Conservation (phyloP, 2,329 filamentous ascomycete genomes). For the Ophiostoma perfectum region DNA sequence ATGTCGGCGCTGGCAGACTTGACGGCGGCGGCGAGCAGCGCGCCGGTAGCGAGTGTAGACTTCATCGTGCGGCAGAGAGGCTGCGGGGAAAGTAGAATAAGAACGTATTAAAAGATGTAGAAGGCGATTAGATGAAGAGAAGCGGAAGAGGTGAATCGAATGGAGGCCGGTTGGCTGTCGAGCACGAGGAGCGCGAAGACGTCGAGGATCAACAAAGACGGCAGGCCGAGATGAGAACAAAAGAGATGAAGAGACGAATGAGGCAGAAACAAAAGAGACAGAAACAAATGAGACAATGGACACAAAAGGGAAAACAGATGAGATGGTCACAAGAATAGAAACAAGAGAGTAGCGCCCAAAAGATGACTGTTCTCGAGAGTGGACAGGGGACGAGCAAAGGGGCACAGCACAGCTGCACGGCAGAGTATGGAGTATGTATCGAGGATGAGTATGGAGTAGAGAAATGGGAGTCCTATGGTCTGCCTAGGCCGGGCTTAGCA, state of each 20-base stretch:
- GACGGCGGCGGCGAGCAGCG: constrained; percentile 27
- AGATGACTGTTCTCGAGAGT: not conserved
- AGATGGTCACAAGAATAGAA: not conserved
- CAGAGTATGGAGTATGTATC: not conserved
- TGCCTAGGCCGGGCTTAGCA: not conserved
- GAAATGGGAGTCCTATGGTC: too few species aligned
- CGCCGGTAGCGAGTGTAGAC: constrained; percentile 26
- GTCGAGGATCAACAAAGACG: not conserved
- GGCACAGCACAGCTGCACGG: not conserved
- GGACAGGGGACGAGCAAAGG: not conserved
- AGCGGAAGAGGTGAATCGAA: not conserved
- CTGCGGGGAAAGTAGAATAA: not conserved
- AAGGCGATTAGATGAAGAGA: not conserved
- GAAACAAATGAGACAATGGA: not conserved
- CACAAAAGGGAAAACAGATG: not conserved
- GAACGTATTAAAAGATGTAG: not conserved
- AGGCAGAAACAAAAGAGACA: not conserved
- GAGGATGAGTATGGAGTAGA: not conserved
- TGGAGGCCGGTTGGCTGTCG: not conserved
- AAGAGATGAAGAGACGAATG: not conserved
- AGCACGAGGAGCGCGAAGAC: not conserved
- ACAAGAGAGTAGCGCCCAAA: too few species aligned
- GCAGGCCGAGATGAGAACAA: not conserved
- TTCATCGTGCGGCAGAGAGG: constrained; percentile 28
- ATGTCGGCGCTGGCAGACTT: constrained; percentile 22